Percentiles rank a stretch among this genome's conserved stretches.
phyloP scores from a whole-genome alignment of 352 stramenopile species.

The Phytopythium litorale region DNA sequence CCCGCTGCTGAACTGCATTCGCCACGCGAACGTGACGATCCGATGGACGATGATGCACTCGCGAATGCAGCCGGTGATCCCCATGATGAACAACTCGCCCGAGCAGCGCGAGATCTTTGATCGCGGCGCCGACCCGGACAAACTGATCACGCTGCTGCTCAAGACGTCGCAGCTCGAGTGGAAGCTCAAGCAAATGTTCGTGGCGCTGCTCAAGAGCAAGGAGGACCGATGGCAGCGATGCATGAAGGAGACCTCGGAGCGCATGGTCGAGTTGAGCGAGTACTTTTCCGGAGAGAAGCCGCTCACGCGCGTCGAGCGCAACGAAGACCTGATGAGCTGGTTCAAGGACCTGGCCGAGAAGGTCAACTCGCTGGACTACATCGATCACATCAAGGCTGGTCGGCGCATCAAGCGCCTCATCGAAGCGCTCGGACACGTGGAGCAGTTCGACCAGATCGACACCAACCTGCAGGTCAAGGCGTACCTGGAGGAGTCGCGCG shows the following conservation, averaged over 20 bases:
- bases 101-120: constrained; percentile 84
- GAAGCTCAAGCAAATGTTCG: constrained; percentile 94
- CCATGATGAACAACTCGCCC: constrained; percentile 85
- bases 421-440: constrained; percentile 91
- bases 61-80: constrained; percentile 79
- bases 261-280: constrained; percentile 91
- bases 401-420: constrained; percentile 94
- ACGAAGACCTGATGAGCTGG: constrained; percentile 93
- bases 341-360: constrained; percentile 91
- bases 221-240: constrained; percentile 90
- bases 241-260: constrained; percentile 85
- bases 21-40: constrained; percentile 91
- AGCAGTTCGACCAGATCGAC: constrained; percentile 96
- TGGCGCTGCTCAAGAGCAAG: constrained; percentile 86
- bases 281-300: constrained; percentile 94
- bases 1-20: constrained; percentile 88
- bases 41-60: constrained; percentile 95
- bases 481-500: constrained; percentile 90
- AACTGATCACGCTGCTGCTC: constrained; percentile 90
- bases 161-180: constrained; percentile 94
- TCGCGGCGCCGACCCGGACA: constrained; percentile 75
- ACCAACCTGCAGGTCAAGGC: constrained; percentile 94
- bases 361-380: constrained; percentile 88
- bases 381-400: constrained; percentile 92
- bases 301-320: constrained; percentile 89